A percentile compares a stretch with the other conserved stretches of the same genome.
These are phyloP conservation scores for Suhomyces sp. DNA, from an alignment of 805 yeast genomes.

Conservation along the genomic window DNA sequence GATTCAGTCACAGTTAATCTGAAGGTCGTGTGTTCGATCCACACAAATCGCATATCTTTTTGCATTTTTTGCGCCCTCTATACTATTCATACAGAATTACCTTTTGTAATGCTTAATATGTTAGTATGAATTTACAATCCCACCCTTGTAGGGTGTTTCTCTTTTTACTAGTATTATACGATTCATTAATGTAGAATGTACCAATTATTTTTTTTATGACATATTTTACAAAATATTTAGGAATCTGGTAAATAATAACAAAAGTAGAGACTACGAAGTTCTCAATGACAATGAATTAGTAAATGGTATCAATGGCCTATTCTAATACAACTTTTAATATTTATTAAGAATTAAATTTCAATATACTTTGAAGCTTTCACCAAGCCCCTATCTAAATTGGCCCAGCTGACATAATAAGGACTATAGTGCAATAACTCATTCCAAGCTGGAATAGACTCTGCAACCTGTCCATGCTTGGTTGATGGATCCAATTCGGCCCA, in stretches of 20 bases:
- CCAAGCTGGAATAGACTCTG: constrained; percentile 60
- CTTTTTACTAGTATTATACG: too few relatives aligned
- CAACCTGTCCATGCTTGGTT: constrained; percentile 21
- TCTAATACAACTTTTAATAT: not conserved
- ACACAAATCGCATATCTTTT: constrained; percentile 41
- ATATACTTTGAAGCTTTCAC: constrained; percentile 55
- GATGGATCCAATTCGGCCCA: constrained; percentile 69
- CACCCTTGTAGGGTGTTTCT: too few relatives aligned
- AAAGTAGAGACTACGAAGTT: too few relatives aligned
- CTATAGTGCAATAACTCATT: constrained; percentile 67
- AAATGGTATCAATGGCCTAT: too few relatives aligned
- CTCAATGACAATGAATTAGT: too few relatives aligned
- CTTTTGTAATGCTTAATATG: too few relatives aligned
- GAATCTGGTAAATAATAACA: too few relatives aligned
- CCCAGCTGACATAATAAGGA: constrained; percentile 61
- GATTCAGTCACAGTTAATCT: constrained; percentile 40
- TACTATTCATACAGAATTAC: too few relatives aligned
- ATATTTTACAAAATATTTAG: too few relatives aligned
- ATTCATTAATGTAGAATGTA: too few relatives aligned
- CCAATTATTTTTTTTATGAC: too few relatives aligned
- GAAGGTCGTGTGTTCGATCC: constrained; percentile 91
- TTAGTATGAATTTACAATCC: too few relatives aligned
- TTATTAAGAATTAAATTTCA: constrained; percentile 23
- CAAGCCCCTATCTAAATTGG: constrained; percentile 67
- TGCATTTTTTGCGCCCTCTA: constrained; percentile 2